Base-by-base conservation (phyloP, 225 moss, liverwort and hornwort species). In the Sphagnum contortum region DNA sequence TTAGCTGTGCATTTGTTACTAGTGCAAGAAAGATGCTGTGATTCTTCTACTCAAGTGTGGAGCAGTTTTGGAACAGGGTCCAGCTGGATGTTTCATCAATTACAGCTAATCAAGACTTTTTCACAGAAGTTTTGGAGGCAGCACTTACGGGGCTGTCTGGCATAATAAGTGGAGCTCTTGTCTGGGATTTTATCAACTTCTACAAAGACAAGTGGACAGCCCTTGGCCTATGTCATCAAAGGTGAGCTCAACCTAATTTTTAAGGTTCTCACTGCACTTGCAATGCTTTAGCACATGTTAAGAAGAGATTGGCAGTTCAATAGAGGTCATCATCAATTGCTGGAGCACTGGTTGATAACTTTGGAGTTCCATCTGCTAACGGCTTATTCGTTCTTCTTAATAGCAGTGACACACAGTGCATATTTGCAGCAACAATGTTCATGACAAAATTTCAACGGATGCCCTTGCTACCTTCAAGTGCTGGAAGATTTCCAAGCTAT, bases 101-200 rank as follows among this genome's bases (percentile, higher is more conserved):
- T 45, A 74, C 71, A 59, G 65, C 65, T 57, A 62, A 69, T 4
- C 71, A 77, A 69, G 70, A 75, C 68, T 47, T 74, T 56, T 74
- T 83, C 51, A 49, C 63, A 45, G 76, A 80, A 67, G 79, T 74
- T 7, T 57, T 89, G 52, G 79, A 89, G 45, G 55, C 79, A 44
- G 82, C 77, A 4, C 65, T 91, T 12, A 84, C 77, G 44, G 76
- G 84, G 47, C 69, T 84, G 62, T 87, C 87, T 72, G 86, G 88
- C 61, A 51, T 84, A 29, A 83, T 91, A 9, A 88, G 91, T 45
- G 89, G 88, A 69, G 87, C 87, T 5, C 59, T 91, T 57, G 71
- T 64, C 52, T 77, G 85, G 70, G 86, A 87, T 48, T 73, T 82
- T 55, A 71, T 87, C 50, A 71, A 74, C 13, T 87, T 87, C 48